These are phyloP conservation scores for Apiospora aurea DNA, from an alignment of 2,329 filamentous ascomycete genomes.

Conservation along the genomic window DNA sequence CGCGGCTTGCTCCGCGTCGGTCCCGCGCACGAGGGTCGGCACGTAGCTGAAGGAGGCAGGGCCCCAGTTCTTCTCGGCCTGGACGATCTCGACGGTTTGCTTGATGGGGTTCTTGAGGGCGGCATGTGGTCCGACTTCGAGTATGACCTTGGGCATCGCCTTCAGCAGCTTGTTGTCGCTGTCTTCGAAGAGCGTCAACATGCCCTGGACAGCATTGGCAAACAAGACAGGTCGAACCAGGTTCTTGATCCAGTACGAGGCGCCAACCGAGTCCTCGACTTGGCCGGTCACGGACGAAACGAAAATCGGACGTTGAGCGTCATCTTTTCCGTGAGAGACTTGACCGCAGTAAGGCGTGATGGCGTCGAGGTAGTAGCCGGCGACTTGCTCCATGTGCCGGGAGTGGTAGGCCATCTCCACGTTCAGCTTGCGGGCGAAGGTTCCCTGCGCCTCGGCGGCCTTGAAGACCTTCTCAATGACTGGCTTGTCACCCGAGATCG, in stretches of 20 bases:
- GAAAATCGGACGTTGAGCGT: slow-evolving; percentile 28
- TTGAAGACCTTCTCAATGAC: slow-evolving; percentile 32
- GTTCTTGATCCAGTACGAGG: slow-evolving; percentile 26
- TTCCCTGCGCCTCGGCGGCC: slow-evolving; percentile 29
- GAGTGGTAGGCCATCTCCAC: slow-evolving; percentile 45
- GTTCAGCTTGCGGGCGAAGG: slow-evolving; percentile 39
- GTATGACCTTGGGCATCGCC: slow-evolving; percentile 25
- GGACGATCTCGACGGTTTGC: background rate
- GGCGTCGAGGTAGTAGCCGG: slow-evolving; percentile 32
- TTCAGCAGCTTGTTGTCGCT: slow-evolving; percentile 9
- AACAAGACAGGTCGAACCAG: slow-evolving; percentile 33
- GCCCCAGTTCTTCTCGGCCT: background rate
- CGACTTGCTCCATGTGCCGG: slow-evolving; percentile 37
- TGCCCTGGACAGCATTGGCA: slow-evolving; percentile 25
- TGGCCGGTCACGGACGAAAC: slow-evolving; percentile 34
- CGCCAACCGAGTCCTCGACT: slow-evolving; percentile 31
- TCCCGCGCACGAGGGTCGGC: slow-evolving; percentile 26
- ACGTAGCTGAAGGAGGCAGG: slow-evolving; percentile 30
- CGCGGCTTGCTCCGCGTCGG: slow-evolving; percentile 23
- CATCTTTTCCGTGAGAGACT: background rate
- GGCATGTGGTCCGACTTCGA: slow-evolving; percentile 20
- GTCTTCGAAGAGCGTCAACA: slow-evolving; percentile 9
- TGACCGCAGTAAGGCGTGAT: slow-evolving; percentile 26
- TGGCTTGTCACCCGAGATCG: slow-evolving; percentile 40
- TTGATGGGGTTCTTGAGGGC: slow-evolving; percentile 11